Base-by-base conservation (phyloP, 169 alveolate genomes). In the Eimeria acervulina region DNA sequence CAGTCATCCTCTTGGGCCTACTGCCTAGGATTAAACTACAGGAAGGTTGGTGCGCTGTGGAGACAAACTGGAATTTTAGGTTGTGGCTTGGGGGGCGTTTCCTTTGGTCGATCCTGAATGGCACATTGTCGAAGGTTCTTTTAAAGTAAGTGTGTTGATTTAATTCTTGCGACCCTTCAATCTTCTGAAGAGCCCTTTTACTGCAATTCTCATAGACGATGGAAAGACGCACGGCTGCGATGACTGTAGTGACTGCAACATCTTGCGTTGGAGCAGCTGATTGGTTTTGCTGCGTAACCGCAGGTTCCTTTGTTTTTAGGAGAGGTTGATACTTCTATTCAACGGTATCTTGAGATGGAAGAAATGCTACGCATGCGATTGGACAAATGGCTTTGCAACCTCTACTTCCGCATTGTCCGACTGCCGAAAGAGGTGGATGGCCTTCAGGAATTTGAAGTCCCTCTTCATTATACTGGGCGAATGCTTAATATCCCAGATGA, bases 381-480 rank as follows among this genome's bases (percentile, higher is more conserved):
- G n/a, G 98, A 97, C 84, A 96, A 93, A 47, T 97, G 98, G 98
- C 95, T 97, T 44, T 95, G 98, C 96, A 97, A 97, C 70, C 96
- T 97, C 8, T 97, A 97, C 94, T 95, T 97, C 68, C 95, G 95
- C 76, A 40, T 52, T 31, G 92, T 78, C 76, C 97, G 94, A 47
- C n/a, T 95, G 87, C 95, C 96, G 51, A 95, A 95, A 70, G 93
- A 95, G 63, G 10, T 83, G 21, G 95, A 85, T n/a, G 96, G 96
- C 63, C 85, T 85, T 23, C 80, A 72, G 36, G 96, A 95, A 90
- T 95, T 74, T 72, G 96, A 95, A 59, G 88, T 95, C n/a, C 91
- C 76, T 21, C 95, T 95, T 26, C 85, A 87, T 40, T 95, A 95
- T 66, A 95, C 96, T 12, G 96, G 95, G 31, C 93, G 80, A 44